Conservation (phyloP, 2,329 filamentous ascomycete genomes). For the Rosellinia necatrix region DNA sequence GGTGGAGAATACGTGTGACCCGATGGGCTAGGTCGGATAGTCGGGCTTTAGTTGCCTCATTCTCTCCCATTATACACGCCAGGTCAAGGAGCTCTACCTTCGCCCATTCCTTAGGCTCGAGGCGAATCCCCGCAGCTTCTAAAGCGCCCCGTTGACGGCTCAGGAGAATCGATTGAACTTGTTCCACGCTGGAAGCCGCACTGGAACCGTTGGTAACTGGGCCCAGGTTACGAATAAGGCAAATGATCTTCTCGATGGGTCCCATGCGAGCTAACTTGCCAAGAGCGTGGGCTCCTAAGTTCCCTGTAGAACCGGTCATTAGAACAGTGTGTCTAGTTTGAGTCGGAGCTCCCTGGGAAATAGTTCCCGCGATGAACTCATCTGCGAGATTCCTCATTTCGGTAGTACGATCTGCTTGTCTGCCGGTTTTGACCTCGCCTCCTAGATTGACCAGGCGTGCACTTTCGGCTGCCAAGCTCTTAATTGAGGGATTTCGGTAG, state of each 20-base stretch:
- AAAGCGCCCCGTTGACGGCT: slow-evolving; percentile 10
- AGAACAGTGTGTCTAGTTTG: slow-evolving; percentile 20
- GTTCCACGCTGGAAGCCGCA: not conserved
- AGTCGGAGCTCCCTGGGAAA: too few species aligned
- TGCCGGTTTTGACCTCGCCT: not conserved
- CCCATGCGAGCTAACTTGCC: slow-evolving; percentile 12
- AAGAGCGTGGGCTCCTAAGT: slow-evolving; percentile 30
- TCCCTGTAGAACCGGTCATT: slow-evolving; percentile 32
- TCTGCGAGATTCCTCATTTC: not conserved
- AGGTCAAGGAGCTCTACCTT: slow-evolving; percentile 12
- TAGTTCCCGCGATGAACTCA: not conserved
- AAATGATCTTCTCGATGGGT: slow-evolving; percentile 27
- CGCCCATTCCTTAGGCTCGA: slow-evolving; percentile 11
- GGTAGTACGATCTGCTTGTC: not conserved
- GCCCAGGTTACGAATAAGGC: slow-evolving; percentile 14
- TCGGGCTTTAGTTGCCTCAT: not conserved
- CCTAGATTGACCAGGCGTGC: not conserved
- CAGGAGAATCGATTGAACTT: slow-evolving; percentile 1
- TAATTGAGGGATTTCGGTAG: slow-evolving; percentile 26
- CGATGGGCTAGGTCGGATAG: not conserved
- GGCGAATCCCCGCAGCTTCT: slow-evolving; percentile 15
- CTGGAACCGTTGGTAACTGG: not conserved
- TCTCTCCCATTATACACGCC: not conserved
- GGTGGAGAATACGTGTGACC: slow-evolving; percentile 31
- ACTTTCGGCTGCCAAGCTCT: not conserved